phyloP scores from a whole-genome alignment of 164 flowering plant species.

The Tetrastigma voinierianum region DNA sequence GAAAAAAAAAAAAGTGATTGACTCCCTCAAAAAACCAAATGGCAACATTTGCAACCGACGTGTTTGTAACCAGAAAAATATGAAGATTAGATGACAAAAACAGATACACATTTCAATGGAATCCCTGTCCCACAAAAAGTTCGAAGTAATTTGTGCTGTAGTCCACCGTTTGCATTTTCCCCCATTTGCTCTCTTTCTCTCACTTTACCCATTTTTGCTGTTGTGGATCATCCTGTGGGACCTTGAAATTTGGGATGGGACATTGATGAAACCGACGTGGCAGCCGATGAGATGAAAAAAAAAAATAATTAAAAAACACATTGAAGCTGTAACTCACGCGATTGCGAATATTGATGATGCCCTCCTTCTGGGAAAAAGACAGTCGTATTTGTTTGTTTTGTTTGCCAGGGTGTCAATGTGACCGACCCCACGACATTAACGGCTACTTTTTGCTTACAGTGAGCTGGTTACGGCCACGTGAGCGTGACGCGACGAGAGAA shows the following conservation, averaged over 20 bases:
- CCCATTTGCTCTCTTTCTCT: neutral
- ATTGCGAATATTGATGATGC: neutral
- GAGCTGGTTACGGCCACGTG: constrained; percentile 8
- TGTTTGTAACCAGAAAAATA: no score
- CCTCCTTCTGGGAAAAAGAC: neutral
- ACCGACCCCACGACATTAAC: constrained; percentile 14
- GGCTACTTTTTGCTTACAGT: constrained; percentile 13
- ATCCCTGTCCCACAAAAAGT: neutral
- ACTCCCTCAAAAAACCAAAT: no score
- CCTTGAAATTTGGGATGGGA: neutral
- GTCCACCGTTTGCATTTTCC: neutral
- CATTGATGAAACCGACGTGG: constrained; percentile 3
- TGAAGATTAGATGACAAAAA: neutral
- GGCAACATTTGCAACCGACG: no score
- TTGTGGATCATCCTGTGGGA: neutral
- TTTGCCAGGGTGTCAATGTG: constrained; percentile 14
- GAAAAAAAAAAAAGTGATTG: no score
- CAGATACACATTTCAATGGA: neutral
- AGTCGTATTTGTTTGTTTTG: neutral
- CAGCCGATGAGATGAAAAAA: neutral
- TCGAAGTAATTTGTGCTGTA: neutral
- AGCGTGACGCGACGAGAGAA: constrained; percentile 8
- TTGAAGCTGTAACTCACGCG: neutral
- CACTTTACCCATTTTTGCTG: neutral
- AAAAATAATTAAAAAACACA: no score